These are phyloP conservation scores for Vanilla planifolia DNA, from an alignment of 106 monocot genomes.

Conservation along the genomic window DNA sequence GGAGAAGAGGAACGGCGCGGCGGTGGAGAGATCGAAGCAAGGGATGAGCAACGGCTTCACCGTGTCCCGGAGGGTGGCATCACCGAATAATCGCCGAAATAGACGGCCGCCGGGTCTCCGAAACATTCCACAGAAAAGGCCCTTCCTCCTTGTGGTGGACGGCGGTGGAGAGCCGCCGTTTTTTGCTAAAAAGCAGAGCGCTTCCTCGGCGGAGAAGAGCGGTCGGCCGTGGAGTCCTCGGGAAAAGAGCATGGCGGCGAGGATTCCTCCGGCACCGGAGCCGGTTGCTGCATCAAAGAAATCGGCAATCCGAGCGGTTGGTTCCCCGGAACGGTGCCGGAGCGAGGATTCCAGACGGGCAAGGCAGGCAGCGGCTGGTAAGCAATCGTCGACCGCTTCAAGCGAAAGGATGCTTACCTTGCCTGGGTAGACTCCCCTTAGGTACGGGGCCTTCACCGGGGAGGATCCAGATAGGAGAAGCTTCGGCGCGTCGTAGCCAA, in stretches of 20 bases:
- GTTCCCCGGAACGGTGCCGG: conserved; percentile 19
- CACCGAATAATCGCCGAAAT: conserved; percentile 32
- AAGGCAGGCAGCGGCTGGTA: conserved; percentile 51
- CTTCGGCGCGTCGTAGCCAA: conserved; percentile 19
- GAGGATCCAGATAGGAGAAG: conserved; percentile 18
- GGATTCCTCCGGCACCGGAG: conserved; percentile 68
- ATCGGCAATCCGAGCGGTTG: conserved; percentile 45
- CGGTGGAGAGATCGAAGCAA: conserved; percentile 70
- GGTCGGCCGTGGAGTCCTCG: conserved; percentile 31
- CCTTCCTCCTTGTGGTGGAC: not conserved
- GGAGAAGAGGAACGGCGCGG: conserved; percentile 79
- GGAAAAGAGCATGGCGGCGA: conserved; percentile 65
- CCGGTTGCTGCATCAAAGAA: conserved; percentile 84
- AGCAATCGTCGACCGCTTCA: conserved; percentile 36
- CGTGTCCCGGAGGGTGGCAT: conserved; percentile 59
- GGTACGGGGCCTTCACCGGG: not conserved
- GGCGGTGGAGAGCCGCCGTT: not conserved
- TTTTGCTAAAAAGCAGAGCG: conserved; percentile 33
- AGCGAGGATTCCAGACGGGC: conserved; percentile 49
- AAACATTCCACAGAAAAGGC: conserved; percentile 3
- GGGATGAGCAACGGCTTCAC: conserved; percentile 70
- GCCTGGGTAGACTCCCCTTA: not conserved
- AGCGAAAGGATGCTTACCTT: conserved; percentile 62
- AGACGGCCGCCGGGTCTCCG: not conserved
- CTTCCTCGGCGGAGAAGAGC: conserved; percentile 23